phyloP scores from a whole-genome alignment of 768 basidiomycete genomes.

The Boletus rubropictus region DNA sequence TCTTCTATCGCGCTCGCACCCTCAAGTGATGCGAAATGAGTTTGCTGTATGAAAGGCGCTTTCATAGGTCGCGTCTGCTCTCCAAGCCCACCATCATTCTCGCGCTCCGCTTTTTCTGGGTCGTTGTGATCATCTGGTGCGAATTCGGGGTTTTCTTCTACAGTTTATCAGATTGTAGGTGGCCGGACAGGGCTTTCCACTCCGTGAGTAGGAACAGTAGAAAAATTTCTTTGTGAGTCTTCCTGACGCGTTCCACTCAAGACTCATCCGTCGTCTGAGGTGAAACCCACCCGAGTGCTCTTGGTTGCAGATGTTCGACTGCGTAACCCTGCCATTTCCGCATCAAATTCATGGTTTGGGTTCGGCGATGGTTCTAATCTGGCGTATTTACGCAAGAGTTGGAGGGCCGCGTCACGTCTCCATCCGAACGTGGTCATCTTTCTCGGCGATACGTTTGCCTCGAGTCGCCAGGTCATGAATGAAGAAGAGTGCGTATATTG shows the following conservation, averaged over 20 bases:
- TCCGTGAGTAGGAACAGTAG: conserved; percentile 19
- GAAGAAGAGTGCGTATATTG: conserved; percentile 47
- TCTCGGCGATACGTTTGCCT: conserved; percentile 71
- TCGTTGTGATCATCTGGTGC: conserved; percentile 57
- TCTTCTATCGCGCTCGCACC: neutral
- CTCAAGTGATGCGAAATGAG: conserved; percentile 26
- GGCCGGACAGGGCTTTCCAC: conserved; percentile 42
- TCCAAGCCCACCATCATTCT: conserved; percentile 34
- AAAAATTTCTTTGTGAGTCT: neutral
- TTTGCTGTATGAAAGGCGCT: conserved; percentile 26
- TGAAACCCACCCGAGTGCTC: conserved; percentile 50
- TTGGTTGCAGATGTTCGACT: conserved; percentile 69
- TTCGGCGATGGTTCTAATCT: conserved; percentile 41
- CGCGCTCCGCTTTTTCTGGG: conserved; percentile 46
- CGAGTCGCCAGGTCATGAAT: conserved; percentile 49
- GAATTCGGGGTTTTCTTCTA: conserved; percentile 58
- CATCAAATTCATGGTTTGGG: conserved; percentile 39
- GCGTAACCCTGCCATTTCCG: conserved; percentile 32
- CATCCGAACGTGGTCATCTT: conserved; percentile 66
- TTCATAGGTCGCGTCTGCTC: conserved; percentile 19
- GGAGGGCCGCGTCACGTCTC: conserved; percentile 55
- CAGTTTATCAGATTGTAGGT: conserved; percentile 52
- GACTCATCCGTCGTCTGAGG: conserved; percentile 7
- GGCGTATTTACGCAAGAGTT: conserved; percentile 63
- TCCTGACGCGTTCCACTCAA: conserved; percentile 8